Evolutionary conservation across 345 rosid species (phyloP).

Genomic region (Pelargonium nanum): DNA sequence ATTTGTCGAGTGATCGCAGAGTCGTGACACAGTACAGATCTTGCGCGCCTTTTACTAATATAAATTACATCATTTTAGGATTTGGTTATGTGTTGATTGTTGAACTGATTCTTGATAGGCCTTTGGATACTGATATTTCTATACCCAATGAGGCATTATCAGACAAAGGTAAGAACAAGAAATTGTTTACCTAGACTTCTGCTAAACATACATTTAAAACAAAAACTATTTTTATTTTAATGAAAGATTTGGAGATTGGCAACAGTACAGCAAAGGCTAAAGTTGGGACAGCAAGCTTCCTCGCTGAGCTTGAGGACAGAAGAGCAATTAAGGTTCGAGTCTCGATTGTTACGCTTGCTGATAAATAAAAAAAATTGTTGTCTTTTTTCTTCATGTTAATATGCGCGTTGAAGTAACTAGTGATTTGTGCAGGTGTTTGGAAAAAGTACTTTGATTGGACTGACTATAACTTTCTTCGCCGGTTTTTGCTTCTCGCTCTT

Average conservation of each 20-base stretch:
- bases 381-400: too few species aligned
- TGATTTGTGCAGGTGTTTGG: conserved; percentile 47
- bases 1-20: conserved; percentile 18
- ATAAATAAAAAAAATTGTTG: too few species aligned
- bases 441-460: conserved; percentile 49
- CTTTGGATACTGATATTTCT: conserved; percentile 14
- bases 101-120: conserved; percentile 16
- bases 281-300: conserved; percentile 57
- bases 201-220: background rate
- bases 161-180: conserved; percentile 24
- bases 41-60: background rate
- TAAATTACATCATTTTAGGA: too few species aligned
- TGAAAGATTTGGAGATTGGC: conserved; percentile 29
- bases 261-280: conserved; percentile 24
- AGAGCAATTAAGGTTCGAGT: conserved; percentile 60
- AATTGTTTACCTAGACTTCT: too few species aligned
- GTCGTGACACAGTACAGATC: conserved; percentile 22
- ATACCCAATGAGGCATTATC: conserved; percentile 12
- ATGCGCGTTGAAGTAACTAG: background rate
- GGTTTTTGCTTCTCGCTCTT: conserved; percentile 73
- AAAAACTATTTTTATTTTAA: too few species aligned
- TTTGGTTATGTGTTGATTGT: too few species aligned
- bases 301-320: conserved; percentile 56
- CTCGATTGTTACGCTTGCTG: background rate
- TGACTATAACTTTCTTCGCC: conserved; percentile 54